Conservation (phyloP, 2,329 filamentous ascomycete genomes). For the Coleophoma eucalyptorum region DNA sequence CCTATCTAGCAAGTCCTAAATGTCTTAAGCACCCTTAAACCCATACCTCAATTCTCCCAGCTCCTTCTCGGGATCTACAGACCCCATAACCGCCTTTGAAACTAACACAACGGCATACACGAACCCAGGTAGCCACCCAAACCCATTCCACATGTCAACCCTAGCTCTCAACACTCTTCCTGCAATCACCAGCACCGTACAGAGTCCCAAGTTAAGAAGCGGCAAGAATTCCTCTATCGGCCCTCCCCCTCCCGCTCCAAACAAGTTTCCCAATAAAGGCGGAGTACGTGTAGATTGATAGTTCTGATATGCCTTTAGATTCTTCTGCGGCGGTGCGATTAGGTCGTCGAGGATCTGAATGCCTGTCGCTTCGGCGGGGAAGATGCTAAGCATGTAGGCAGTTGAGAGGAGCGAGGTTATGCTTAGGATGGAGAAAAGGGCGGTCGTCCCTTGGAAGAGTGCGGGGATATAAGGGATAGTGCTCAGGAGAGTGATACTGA, state of each 20-base stretch:
- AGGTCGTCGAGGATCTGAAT: conserved; percentile 45
- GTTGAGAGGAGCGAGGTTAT: conserved; percentile 62
- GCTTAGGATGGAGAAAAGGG: conserved; percentile 44
- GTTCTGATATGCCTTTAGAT: background rate
- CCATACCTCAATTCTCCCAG: conserved; percentile 59
- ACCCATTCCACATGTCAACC: conserved; percentile 32
- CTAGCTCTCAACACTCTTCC: conserved; percentile 30
- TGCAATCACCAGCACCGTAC: conserved; percentile 43
- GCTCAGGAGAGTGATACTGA: conserved; percentile 55
- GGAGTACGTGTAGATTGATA: background rate
- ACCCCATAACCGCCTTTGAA: conserved; percentile 62
- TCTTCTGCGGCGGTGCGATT: conserved; percentile 10
- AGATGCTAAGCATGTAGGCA: conserved; percentile 53
- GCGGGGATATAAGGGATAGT: conserved; percentile 50
- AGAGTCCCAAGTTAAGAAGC: conserved; percentile 56
- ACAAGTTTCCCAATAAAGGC: background rate
- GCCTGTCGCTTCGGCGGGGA: conserved; percentile 53
- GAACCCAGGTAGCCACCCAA: conserved; percentile 49
- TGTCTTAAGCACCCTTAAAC: conserved; percentile 59
- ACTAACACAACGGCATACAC: conserved; percentile 59
- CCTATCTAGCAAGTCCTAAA: too few species aligned
- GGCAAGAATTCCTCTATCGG: conserved; percentile 58
- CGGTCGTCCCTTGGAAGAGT: conserved; percentile 33
- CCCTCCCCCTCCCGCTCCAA: conserved; percentile 18
- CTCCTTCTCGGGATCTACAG: conserved; percentile 63